Evolutionary conservation across 2,329 filamentous ascomycete species (phyloP), one percentile per base, ranked within the genome.

Genomic region (Fusarium subtropicale): DNA sequence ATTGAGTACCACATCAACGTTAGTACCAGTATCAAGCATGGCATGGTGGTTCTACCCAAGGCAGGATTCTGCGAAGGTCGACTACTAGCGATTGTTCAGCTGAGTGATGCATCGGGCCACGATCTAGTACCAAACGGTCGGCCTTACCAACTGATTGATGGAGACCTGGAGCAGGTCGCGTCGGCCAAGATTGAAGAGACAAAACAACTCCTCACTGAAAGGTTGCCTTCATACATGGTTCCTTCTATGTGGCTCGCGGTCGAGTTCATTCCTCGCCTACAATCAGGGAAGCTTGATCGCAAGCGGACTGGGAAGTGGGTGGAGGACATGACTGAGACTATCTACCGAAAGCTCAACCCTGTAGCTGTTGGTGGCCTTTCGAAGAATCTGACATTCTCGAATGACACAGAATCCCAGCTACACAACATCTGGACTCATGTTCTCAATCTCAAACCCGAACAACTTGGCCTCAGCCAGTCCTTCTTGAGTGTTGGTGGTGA

Each of bases 401-500:
- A 30, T 10, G 55, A 60, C 34, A 36, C 18, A 0, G 69, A 71
- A 41, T 6, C 42, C 7, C 52, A 69, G 24, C 22, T 72, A 8
- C 70, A 68, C 24, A 52, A 56, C 7, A 65, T 71, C 24, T 74
- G 71, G 70, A 51, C 30, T 0, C 45, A 68, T 1, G 69, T 72
- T 3, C 5, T 72, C 16, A 72, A 73, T 28, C 71, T 73, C 39
- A 71, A 67, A 7, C 7, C 2, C 2, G 71, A 73, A 10, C 69
- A 74, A 42, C 67, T 73, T 33, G 50, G 69, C 2, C 55, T 71
- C 7, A 12, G 22, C 0, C 69, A 65, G 8, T 76, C 77, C 39
- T 83, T 83, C 64, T 69, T 82, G 24, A 72, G 73, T 18, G 69
- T 82, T 2, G 81, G 81, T 1, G 81, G 81, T 7, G 81, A 83